Base-by-base conservation (phyloP, 768 basidiomycete genomes). In the Candolleomyces aberdarensis region DNA sequence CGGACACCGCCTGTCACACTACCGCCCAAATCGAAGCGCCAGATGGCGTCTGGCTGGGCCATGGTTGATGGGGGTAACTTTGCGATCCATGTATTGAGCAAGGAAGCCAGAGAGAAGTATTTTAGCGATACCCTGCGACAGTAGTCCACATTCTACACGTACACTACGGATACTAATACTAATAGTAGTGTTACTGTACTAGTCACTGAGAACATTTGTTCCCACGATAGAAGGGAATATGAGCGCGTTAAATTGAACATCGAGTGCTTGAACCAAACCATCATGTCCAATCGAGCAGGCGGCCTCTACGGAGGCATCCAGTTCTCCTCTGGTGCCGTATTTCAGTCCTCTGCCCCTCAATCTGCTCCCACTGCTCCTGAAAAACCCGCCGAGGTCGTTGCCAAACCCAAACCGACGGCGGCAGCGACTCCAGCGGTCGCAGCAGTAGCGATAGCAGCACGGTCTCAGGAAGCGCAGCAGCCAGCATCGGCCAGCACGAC, bases 251-350 rank as follows among this genome's bases (percentile, higher is more conserved):
- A 53, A 57, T 51, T 54, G 49, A 56, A 20, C 26, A 32, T 53
- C 58, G 41, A 48, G 55, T 32, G 22, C 57, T 66, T 66, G 62
- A 54, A 60, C 66, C 63, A 43, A 61, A 31, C 61, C 40, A 69
- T 74, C 73, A 89, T 90, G 85, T 88, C 87, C 53, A 84, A 86
- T 76, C 83, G 85, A 80, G 89, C 89, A 58, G 92, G 92, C 55
- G 91, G 92, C 54, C 82, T 94, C 58, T 94, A 93, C 66, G 91
- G 92, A 50, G 92, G 92, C 69, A 90, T 93, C 65, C 89, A 91
- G 59, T 93, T 94, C 75, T 90, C 90, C 26, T 85, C 87, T 58
- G 79, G 82, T 46, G 81, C 87, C 61, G 79, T 84, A 29, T 83
- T 86, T 62, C 74, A 80, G 46, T 72, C 80, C 19, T 75, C 78